Percentiles rank a stretch among this genome's conserved stretches.
phyloP scores from a whole-genome alignment of 306 rosid genomes.

The Pyrus pyrifolia region DNA sequence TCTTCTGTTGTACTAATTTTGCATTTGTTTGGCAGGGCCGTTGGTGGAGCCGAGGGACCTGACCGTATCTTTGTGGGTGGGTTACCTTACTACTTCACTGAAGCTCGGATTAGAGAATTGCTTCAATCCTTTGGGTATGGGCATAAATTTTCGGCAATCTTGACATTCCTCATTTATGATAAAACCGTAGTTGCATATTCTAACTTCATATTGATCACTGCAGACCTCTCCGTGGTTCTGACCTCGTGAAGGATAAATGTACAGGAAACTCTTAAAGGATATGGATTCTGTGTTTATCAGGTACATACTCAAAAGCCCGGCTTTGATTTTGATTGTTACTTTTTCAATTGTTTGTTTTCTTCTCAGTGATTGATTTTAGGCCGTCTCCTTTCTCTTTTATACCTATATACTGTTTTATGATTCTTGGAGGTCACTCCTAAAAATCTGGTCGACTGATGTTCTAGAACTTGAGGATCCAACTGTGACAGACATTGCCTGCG shows the following conservation, averaged over 20 bases:
- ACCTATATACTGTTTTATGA: background rate
- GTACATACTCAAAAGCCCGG: conserved; percentile 23
- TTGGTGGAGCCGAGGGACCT: conserved; percentile 67
- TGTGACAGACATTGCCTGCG: conserved; percentile 75
- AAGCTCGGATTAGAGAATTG: conserved; percentile 61
- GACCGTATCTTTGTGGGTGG: conserved; percentile 88
- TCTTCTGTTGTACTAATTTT: conserved; percentile 18
- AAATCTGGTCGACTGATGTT: conserved; percentile 12
- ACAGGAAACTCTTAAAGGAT: conserved; percentile 79
- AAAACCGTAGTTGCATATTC: conserved; percentile 8
- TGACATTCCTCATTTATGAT: background rate
- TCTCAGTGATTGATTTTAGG: background rate
- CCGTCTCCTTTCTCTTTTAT: background rate
- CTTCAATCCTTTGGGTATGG: conserved; percentile 74
- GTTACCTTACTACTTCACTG: conserved; percentile 74
- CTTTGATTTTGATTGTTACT: conserved; percentile 13
- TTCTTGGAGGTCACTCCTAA: background rate
- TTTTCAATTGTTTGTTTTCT: conserved; percentile 4
- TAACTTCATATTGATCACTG: conserved; percentile 17
- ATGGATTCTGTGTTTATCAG: conserved; percentile 80
- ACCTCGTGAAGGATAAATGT: conserved; percentile 73
- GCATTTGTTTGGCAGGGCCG: conserved; percentile 37
- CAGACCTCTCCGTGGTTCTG: conserved; percentile 73
- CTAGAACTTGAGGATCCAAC: conserved; percentile 56
- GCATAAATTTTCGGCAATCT: background rate